Evolutionary conservation across 83 land plant species (phyloP), one percentile per base, ranked within the genome.

Genomic region (Picea abies): DNA sequence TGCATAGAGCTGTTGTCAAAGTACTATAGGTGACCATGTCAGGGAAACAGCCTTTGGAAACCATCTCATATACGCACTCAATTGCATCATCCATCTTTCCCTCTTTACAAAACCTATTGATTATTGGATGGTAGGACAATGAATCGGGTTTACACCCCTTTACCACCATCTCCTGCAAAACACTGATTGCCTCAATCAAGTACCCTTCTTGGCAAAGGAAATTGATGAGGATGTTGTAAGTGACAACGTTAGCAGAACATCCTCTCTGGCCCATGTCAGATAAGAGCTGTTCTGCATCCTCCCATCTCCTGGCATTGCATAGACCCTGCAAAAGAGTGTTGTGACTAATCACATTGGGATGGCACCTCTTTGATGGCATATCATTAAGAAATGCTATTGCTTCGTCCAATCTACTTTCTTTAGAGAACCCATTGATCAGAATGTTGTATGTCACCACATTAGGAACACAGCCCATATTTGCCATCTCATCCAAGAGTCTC

Each of bases 401-500:
- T 4, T 90, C 90, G 62, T 90, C 89, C 73, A 88, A 78, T 70
- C 89, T 84, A 4, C 90, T 88, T 68, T 90, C 89, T 66, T 85
- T 90, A 63, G 90, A 90, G 3, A 90, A 84, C 72, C 90, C 92
- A 73, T 86, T 88, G 60, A 90, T 82, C 10, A 91, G 83, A 64
- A 89, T 88, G 78, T 87, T 91, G 61, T 84, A 89, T 26, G 91
- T 89, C 29, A 91, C 91, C 0, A 87, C 86, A 81, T 91, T 89
- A 17, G 89, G 89, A 22, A 83, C 65, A 78, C 89, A 89, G 1
- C 89, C 89, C 82, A 63, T 91, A 6, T 12, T 81, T 82, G 82
- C 62, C 93, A 91, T 91, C 81, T 87, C 89, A 81, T 89, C 88
- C 44, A 91, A 81, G 49, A 91, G 80, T 79, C 85, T 87, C 86